phyloP scores from a whole-genome alignment of 345 rosid genomes.

The Rhizophora apiculata region DNA sequence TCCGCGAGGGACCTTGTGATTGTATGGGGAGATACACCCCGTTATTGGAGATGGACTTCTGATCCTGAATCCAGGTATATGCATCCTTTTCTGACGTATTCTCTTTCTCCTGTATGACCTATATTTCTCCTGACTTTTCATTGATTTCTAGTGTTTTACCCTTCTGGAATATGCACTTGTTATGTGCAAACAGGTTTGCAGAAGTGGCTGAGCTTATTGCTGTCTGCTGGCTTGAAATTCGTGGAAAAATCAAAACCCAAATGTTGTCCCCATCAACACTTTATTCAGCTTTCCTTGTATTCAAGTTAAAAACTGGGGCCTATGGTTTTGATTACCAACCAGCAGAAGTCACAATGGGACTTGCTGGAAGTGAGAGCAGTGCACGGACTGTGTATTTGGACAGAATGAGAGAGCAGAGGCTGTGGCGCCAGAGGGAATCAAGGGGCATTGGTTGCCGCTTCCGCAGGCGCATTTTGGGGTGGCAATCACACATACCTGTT shows the following conservation, averaged over 20 bases:
- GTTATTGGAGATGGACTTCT: slow-evolving; percentile 18
- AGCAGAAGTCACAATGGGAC: slow-evolving; percentile 20
- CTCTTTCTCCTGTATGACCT: not conserved
- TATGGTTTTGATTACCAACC: slow-evolving; percentile 17
- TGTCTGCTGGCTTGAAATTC: slow-evolving; percentile 34
- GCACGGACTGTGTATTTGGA: slow-evolving; percentile 14
- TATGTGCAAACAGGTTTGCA: slow-evolving; percentile 18
- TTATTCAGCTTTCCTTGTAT: slow-evolving; percentile 36
- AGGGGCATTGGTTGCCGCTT: not conserved
- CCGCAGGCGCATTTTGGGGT: not conserved
- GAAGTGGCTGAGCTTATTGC: slow-evolving; percentile 24
- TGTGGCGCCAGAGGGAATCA: not conserved
- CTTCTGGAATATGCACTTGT: not conserved
- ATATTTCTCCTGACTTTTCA: no score
- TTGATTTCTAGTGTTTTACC: not conserved
- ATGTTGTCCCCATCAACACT: slow-evolving; percentile 26
- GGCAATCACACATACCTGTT: not conserved
- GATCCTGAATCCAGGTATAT: slow-evolving; percentile 11
- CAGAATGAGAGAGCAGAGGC: slow-evolving; percentile 3
- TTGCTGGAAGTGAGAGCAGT: not conserved
- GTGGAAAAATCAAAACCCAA: slow-evolving; percentile 21
- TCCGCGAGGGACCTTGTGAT: slow-evolving; percentile 30
- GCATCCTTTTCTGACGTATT: not conserved
- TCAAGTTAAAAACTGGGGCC: not conserved
- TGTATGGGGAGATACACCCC: slow-evolving; percentile 30